phyloP scores from a whole-genome alignment of 768 basidiomycete genomes.

The Termitomyces sp. region DNA sequence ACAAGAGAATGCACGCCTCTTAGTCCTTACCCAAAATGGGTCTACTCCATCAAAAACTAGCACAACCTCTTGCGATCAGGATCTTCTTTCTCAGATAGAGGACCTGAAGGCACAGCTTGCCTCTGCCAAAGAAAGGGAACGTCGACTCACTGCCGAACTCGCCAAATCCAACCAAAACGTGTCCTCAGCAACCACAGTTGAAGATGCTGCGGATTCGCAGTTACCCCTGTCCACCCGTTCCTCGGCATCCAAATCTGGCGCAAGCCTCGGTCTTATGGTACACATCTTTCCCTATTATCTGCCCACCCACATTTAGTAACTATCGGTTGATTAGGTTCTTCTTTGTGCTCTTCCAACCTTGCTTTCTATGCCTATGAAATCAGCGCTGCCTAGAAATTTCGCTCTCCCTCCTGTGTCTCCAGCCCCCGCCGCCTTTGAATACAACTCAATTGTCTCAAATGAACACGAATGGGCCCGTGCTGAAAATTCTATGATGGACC shows the following conservation, averaged over 20 bases:
- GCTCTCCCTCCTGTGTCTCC: slow-evolving; percentile 40
- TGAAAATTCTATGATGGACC: slow-evolving; percentile 38
- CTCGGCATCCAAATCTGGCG: slow-evolving; percentile 46
- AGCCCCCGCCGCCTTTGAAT: slow-evolving; percentile 40
- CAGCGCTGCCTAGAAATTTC: slow-evolving; percentile 48
- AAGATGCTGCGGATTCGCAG: slow-evolving; percentile 54
- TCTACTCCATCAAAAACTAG: slow-evolving; percentile 17
- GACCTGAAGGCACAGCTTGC: slow-evolving; percentile 60
- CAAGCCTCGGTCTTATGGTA: slow-evolving; percentile 71
- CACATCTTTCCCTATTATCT: slow-evolving; percentile 16
- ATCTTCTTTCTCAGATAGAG: slow-evolving; percentile 56
- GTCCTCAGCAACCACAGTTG: slow-evolving; percentile 45
- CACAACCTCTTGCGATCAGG: slow-evolving; percentile 21
- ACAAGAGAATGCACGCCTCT: slow-evolving; percentile 74
- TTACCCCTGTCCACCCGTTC: slow-evolving; percentile 38
- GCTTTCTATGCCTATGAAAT: slow-evolving; percentile 60
- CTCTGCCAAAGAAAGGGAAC: slow-evolving; percentile 61
- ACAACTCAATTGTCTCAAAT: slow-evolving; percentile 39
- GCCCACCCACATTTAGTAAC: slow-evolving; percentile 11
- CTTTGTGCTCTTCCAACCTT: slow-evolving; percentile 74
- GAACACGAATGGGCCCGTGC: slow-evolving; percentile 53
- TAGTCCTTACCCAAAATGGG: slow-evolving; percentile 47
- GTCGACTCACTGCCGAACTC: slow-evolving; percentile 58
- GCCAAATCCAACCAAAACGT: slow-evolving; percentile 25
- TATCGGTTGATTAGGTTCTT: slow-evolving; percentile 49